Conservation (phyloP, 2,329 filamentous ascomycete species). For the Pseudocercospora vitis region DNA sequence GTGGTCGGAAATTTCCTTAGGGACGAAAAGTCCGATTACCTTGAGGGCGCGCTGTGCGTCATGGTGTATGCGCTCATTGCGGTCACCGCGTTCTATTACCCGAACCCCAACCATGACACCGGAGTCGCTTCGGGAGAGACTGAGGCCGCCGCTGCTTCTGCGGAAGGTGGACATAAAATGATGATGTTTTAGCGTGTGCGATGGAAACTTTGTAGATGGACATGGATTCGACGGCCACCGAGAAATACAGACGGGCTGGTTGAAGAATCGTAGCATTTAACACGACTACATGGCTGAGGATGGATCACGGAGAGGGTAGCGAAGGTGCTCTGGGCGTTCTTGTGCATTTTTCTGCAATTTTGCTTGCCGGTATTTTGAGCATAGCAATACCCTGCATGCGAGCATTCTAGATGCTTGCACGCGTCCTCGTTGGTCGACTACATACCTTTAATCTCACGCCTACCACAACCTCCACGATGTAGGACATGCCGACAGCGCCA, state of each 20-base stretch:
- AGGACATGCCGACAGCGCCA: too few species aligned
- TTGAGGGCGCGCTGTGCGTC: conserved; percentile 80
- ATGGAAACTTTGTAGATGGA: background rate
- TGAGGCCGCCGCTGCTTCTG: background rate
- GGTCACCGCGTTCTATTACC: conserved; percentile 62
- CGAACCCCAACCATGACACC: conserved; percentile 30
- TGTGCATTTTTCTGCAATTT: background rate
- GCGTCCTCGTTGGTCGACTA: too few species aligned
- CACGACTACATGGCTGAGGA: too few species aligned
- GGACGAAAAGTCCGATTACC: conserved; percentile 86
- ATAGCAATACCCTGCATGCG: too few species aligned
- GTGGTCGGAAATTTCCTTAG: conserved; percentile 69
- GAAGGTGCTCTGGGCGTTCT: conserved; percentile 13
- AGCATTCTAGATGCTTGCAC: too few species aligned
- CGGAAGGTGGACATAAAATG: conserved; percentile 10
- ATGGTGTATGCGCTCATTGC: conserved; percentile 66
- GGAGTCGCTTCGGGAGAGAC: conserved; percentile 1
- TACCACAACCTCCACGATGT: too few species aligned
- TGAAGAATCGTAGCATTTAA: too few species aligned
- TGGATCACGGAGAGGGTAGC: conserved; percentile 3
- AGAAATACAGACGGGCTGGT: background rate
- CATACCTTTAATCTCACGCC: too few species aligned
- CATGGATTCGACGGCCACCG: too few species aligned
- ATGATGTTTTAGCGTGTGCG: conserved; percentile 11
- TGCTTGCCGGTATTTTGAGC: too few species aligned